phyloP scores from a whole-genome alignment of 805 yeast species.

The Hanseniaspora meyeri region DNA sequence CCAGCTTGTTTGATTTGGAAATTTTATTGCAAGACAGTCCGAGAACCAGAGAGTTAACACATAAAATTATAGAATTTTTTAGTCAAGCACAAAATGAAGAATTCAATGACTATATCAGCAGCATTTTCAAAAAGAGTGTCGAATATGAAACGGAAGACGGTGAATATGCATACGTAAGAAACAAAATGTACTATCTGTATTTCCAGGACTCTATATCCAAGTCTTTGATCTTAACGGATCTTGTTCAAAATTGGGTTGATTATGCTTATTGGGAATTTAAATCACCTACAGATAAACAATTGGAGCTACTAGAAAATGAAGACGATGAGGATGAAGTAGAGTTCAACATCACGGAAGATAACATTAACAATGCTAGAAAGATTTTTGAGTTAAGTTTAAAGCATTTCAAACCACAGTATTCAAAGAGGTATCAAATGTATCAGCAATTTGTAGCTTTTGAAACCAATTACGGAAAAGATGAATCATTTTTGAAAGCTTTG shows the following conservation, averaged over 20 bases:
- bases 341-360: constrained; percentile 38
- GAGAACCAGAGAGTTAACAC: constrained; percentile 52
- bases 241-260: constrained; percentile 44
- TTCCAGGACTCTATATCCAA: constrained; percentile 25
- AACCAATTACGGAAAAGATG: constrained; percentile 41
- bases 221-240: constrained; percentile 21
- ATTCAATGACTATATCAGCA: constrained; percentile 13
- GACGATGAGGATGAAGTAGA: constrained; percentile 36
- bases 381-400: constrained; percentile 45
- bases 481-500: constrained; percentile 39
- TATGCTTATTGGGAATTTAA: constrained; percentile 61
- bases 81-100: background rate
- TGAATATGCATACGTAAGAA: constrained; percentile 44
- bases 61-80: constrained; percentile 28
- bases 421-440: constrained; percentile 40
- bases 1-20: constrained; percentile 59
- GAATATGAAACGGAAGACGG: constrained; percentile 50
- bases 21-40: constrained; percentile 51
- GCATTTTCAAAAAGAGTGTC: constrained; percentile 35
- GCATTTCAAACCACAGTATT: constrained; percentile 32
- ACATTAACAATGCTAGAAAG: constrained; percentile 39
- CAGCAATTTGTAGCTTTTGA: constrained; percentile 61
- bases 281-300: constrained; percentile 44
- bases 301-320: constrained; percentile 27
- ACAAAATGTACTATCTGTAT: background rate